Percentiles rank a stretch among this genome's conserved stretches.
Evolutionary conservation across 306 rosid genomes (phyloP).

Genomic region (Luffa acutangula): DNA sequence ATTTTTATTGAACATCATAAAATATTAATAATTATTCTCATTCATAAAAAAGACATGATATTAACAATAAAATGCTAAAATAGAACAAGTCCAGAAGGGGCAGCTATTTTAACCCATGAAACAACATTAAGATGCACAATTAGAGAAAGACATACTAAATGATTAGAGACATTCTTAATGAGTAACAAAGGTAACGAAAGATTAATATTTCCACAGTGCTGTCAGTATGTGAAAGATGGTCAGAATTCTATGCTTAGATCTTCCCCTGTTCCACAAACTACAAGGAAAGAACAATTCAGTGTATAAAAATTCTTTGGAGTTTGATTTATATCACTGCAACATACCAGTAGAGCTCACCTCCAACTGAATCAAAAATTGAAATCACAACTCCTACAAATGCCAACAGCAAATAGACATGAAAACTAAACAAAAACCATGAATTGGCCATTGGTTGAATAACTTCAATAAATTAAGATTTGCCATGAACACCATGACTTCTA

Average conservation of each 20-base stretch:
- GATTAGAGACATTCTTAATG: too few relatives aligned
- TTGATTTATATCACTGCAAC: not conserved
- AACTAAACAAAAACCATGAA: not conserved
- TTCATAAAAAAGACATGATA: too few relatives aligned
- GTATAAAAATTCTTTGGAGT: not conserved
- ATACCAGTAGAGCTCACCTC: not conserved
- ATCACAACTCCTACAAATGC: not conserved
- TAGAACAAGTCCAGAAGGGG: too few relatives aligned
- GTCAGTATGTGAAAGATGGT: not conserved
- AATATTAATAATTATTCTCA: too few relatives aligned
- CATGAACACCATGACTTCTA: conserved; percentile 11
- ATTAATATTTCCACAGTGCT: not conserved
- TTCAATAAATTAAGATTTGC: not conserved
- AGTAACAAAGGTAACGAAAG: too few relatives aligned
- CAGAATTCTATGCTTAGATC: not conserved
- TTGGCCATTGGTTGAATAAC: not conserved
- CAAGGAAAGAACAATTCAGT: not conserved
- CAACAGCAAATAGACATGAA: not conserved
- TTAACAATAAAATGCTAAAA: too few relatives aligned
- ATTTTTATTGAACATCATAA: too few relatives aligned
- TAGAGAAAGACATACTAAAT: too few relatives aligned
- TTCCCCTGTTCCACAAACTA: not conserved
- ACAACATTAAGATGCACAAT: too few relatives aligned
- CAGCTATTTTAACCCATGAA: too few relatives aligned
- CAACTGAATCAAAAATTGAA: not conserved